Conservation (phyloP, 2,329 filamentous ascomycete genomes). For the Pleomassaria siparia region DNA sequence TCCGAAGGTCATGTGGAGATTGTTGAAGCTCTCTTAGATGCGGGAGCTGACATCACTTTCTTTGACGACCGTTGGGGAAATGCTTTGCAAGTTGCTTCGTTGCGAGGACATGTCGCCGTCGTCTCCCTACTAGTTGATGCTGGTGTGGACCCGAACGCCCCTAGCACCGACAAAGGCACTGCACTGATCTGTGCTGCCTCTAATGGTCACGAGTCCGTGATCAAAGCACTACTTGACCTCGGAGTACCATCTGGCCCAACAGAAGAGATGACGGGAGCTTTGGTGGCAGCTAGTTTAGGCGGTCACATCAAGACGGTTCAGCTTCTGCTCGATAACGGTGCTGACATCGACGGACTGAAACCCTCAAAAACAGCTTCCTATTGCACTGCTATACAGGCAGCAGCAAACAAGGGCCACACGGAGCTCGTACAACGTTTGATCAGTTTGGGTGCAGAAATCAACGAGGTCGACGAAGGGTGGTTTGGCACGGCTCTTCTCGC, state of each 20-base stretch:
- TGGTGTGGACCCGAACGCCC: constrained; percentile 19
- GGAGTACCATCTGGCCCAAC: constrained; percentile 5
- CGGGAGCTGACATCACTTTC: constrained; percentile 19
- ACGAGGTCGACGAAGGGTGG: background rate
- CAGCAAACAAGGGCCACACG: background rate
- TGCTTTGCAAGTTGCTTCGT: constrained; percentile 11
- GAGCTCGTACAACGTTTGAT: background rate
- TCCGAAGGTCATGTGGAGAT: background rate
- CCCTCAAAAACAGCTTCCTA: background rate
- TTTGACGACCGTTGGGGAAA: constrained; percentile 18
- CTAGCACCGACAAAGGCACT: constrained; percentile 17
- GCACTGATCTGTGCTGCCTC: constrained; percentile 20
- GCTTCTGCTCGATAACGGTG: background rate
- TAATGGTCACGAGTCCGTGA: background rate
- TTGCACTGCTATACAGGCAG: constrained; percentile 2
- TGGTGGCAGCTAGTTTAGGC: background rate
- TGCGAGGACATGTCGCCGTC: constrained; percentile 11
- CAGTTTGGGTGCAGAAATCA: background rate
- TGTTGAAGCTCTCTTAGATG: constrained; percentile 12
- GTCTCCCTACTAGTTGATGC: constrained; percentile 17
- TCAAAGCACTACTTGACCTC: constrained; percentile 2
- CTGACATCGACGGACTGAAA: background rate
- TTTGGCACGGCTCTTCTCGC: background rate
- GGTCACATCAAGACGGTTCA: background rate
- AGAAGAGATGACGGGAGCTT: background rate